Percentiles rank a stretch among this genome's conserved stretches.
These are phyloP conservation scores for Xylaria acuta DNA, from an alignment of 495 filamentous ascomycete species.

Conservation along the genomic window DNA sequence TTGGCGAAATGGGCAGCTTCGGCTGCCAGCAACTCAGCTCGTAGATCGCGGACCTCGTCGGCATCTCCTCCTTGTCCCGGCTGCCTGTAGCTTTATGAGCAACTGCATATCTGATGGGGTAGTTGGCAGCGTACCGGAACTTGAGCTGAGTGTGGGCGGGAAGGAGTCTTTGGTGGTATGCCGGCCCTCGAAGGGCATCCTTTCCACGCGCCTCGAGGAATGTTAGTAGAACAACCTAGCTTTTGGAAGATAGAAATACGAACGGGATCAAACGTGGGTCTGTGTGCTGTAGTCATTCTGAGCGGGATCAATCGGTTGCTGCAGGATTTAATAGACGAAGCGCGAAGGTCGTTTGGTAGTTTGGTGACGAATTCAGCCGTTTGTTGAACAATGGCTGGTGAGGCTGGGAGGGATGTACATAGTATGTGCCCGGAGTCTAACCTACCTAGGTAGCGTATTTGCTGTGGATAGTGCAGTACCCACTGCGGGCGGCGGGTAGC, in stretches of 20 bases:
- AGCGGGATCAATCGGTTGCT: not conserved
- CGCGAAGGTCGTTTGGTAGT: slow-evolving; percentile 2
- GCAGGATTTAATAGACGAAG: slow-evolving; percentile 5
- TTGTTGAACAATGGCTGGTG: not conserved
- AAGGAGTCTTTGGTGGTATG: slow-evolving; percentile 94
- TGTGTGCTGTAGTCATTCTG: slow-evolving; percentile 79
- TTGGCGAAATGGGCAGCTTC: slow-evolving; percentile 90
- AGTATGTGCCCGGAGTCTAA: not conserved
- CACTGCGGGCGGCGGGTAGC: not conserved
- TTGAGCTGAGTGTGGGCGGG: slow-evolving; percentile 93
- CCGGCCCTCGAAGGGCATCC: slow-evolving; percentile 90
- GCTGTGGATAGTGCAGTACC: not conserved
- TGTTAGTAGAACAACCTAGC: slow-evolving; percentile 33
- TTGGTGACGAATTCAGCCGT: not conserved
- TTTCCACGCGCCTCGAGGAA: slow-evolving; percentile 81
- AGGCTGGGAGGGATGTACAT: not conserved
- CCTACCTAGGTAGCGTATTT: not conserved
- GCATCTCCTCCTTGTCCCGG: slow-evolving; percentile 87
- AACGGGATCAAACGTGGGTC: slow-evolving; percentile 94
- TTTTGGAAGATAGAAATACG: slow-evolving; percentile 28
- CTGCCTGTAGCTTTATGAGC: slow-evolving; percentile 57
- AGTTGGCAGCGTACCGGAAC: slow-evolving; percentile 62
- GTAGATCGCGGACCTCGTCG: slow-evolving; percentile 81
- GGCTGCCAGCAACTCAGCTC: slow-evolving; percentile 86
- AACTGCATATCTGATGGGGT: not conserved